Base-by-base conservation (phyloP, 805 yeast genomes). In the Candida orba region DNA sequence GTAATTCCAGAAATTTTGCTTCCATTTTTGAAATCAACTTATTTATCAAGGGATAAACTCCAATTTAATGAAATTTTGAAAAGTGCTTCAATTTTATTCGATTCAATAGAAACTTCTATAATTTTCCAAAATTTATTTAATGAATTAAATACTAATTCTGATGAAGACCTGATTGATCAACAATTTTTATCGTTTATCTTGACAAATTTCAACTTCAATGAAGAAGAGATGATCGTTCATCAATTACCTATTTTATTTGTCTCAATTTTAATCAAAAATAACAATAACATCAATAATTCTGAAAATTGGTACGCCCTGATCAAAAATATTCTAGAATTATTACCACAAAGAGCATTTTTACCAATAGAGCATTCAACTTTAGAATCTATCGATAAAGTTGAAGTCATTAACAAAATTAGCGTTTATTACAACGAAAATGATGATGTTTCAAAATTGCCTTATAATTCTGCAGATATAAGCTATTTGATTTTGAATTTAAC, bases 181-280 rank as follows among this genome's bases (percentile, higher is more conserved):
- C 22, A 15, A 7, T 64, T 84, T 17, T 65, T 87, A 8, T 62
- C 66, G 6, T 90, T 81, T 59, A 70, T 86, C 15, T 50, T 88
- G 12, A 66, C 68, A 20, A 73, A 73, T 42, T 91, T 87, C 65
- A 76, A 85, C 50, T 78, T 89, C 25, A 76, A 75, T 35, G 99
- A 91, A 50, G 97, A 89, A 52, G 98, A 89, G 49, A 87, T 88
- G 84, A 63, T 82, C 8, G 66, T 78, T 0, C 71, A 74, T 17
- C 96, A 91, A 57, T 65, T 84, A 8, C 97, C 98, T 0, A 62
- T 87, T 36, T 71, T 84, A 1, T 58, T 89, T 1, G 52, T 87
- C 17, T 65, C 74, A 1, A 45, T 72, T 2, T 56, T 83, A 20
- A 44, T 68, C 4, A 54, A 59, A 18, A 55, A 38, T 20, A 44